Conservation (phyloP, 2,329 filamentous ascomycete genomes). For the Botrytis squamosa region DNA sequence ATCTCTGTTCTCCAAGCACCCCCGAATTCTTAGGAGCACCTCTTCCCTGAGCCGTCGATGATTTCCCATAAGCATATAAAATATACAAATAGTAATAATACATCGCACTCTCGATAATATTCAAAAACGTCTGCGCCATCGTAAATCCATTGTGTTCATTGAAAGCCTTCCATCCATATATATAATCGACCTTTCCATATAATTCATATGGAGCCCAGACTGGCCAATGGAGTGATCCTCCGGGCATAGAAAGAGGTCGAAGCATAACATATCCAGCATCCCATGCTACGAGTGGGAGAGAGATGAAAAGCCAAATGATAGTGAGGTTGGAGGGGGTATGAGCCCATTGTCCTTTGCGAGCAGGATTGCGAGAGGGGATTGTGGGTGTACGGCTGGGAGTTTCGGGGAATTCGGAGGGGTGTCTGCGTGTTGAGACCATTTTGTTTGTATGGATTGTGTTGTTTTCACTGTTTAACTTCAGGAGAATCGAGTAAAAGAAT, state of each 20-base stretch:
- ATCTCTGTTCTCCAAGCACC: conserved; percentile 49
- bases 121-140: conserved; percentile 59
- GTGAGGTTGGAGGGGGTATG: conserved; percentile 60
- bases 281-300: conserved; percentile 67
- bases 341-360: conserved; percentile 45
- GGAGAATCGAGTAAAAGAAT: background rate
- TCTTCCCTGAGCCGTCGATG: conserved; percentile 34
- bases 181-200: conserved; percentile 63
- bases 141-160: conserved; percentile 62
- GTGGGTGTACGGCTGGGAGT: conserved; percentile 33
- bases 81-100: conserved; percentile 61
- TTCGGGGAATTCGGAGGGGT: conserved; percentile 51
- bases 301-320: conserved; percentile 60
- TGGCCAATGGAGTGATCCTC: conserved; percentile 58
- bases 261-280: conserved; percentile 66
- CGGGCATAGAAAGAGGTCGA: conserved; percentile 66
- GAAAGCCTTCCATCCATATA: conserved; percentile 65
- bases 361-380: background rate
- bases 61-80: conserved; percentile 46
- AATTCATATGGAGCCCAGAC: conserved; percentile 65
- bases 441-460: background rate
- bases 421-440: conserved; percentile 54
- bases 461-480: background rate
- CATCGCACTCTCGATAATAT: conserved; percentile 56
- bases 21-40: conserved; percentile 41